Evolutionary conservation across 2,329 filamentous ascomycete genomes (phyloP), one percentile per base, ranked within the genome.

Genomic region (Botrytis medusae): DNA sequence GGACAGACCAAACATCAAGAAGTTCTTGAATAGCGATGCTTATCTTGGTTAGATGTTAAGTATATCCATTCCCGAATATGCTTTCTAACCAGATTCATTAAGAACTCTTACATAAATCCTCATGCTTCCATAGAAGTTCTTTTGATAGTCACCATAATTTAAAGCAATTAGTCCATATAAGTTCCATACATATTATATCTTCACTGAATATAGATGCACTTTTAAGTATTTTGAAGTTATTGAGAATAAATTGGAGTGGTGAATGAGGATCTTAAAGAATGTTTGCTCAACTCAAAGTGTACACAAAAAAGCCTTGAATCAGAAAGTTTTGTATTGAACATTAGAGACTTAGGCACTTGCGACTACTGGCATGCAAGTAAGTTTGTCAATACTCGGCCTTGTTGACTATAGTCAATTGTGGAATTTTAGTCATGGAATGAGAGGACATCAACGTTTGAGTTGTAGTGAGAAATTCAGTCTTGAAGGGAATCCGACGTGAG

Each of bases 11-110:
- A 80, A 79, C 63, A 74, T 81, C 42, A 79, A 77, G 75, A 74
- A 74, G 42, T 80, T 81, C 42, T 77, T 79, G 72, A 69, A 74
- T 25, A 79, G 78, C 72, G 77, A 80, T 32, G 72, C 75, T 22
- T 80, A 80, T 68, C 72, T 78, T 44, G 78, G 77, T 22, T 76
- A 71, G 37, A 64, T 60, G 1, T 34, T 46, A 0, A 32, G 64
- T 25, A 25, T 42, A 25, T 48, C 20, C 29, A 32, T n/a, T 32
- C 22, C 2, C 51, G 14, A 7, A 29, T 29, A 57, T 57, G 6
- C 51, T 57, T 18, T 14, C 51, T 57, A 18, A 14, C 14, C 4
- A n/a, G 25, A 54, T 54, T 18, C 12, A 16, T 29, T 18, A 9
- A 29, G 14, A 8, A 29, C n/a, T 57, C n/a, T 57, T 8, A 0